Percentiles rank a stretch among this genome's conserved stretches.
These are phyloP conservation scores for Rhodotorula sp. DNA, from an alignment of 1,284 basidiomycete genomes.

Conservation along the genomic window DNA sequence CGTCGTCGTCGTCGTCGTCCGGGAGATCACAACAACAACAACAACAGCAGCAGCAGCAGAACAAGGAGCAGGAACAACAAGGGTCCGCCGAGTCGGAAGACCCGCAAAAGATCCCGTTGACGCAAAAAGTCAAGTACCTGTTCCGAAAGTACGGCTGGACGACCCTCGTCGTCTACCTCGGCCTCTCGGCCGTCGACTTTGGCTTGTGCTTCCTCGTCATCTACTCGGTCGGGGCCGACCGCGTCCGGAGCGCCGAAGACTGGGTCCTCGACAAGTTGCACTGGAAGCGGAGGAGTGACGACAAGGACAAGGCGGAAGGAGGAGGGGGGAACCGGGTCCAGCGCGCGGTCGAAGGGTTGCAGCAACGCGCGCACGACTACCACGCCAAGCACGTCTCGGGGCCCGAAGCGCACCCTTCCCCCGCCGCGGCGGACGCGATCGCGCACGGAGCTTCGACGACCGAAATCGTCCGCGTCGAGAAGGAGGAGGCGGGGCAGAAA, in stretches of 20 bases:
- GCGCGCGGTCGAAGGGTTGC: slow-evolving; percentile 1
- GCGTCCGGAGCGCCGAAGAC: slow-evolving; percentile 69
- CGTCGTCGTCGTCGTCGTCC: neutral
- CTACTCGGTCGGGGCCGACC: slow-evolving; percentile 84
- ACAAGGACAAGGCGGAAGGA: slow-evolving; percentile 50
- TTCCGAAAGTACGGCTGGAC: slow-evolving; percentile 82
- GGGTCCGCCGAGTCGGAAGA: neutral
- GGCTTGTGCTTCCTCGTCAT: slow-evolving; percentile 77
- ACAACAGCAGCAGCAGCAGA: neutral
- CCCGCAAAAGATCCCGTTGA: slow-evolving; percentile 9
- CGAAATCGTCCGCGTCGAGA: neutral
- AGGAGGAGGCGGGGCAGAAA: neutral
- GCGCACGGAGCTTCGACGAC: neutral
- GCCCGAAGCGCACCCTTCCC: slow-evolving; percentile 11
- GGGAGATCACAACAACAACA: neutral
- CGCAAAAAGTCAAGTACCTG: slow-evolving; percentile 25
- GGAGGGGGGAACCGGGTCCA: slow-evolving; percentile 41
- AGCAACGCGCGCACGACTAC: neutral
- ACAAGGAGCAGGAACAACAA: neutral
- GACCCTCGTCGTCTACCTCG: slow-evolving; percentile 79
- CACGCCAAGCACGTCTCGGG: slow-evolving; percentile 8
- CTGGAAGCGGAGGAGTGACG: slow-evolving; percentile 39
- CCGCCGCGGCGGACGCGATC: slow-evolving; percentile 2
- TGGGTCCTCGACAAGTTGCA: slow-evolving; percentile 53
- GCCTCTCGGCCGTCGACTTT: slow-evolving; percentile 73